Base-by-base conservation (phyloP, 164 flowering plant species). In the Malania oleifera region DNA sequence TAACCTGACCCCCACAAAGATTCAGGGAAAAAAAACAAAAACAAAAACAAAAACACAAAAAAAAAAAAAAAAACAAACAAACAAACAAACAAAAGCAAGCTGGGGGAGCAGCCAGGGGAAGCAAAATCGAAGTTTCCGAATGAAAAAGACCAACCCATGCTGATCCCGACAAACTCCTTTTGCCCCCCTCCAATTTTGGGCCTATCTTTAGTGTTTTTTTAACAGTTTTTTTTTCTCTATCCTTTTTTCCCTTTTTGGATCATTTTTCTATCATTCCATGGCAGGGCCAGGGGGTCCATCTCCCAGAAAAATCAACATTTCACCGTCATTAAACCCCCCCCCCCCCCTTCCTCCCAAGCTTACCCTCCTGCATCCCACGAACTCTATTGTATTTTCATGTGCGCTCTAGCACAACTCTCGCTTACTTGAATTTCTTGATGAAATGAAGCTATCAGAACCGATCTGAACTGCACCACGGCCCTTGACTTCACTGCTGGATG, bases 81-180 rank as follows among this genome's bases (percentile, higher is more conserved):
- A n/a, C n/a, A n/a, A n/a, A n/a, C n/a, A n/a, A n/a, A n/a, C n/a
- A n/a, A n/a, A n/a, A n/a, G n/a, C n/a, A n/a, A n/a, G 68, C 64
- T 49, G 46, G 37, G 59, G 65, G 60, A n/a, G 66, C 44, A 43
- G 51, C 15, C 39, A 31, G 54, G 68, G 73, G 54, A 27, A 54
- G 25, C 19, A 44, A 38, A 38, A 29, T 26, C 60, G 62, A 70
- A 65, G 56, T 46, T 58, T 70, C 70, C 70, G 39, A 1, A 57
- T 43, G 8, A 47, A 35, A 52, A 35, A 38, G 19, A 29, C 6
- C 51, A 51, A 54, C 9, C 58, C n/a, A 27, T 23, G 56, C 27
- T 55, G 52, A 64, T 29, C 58, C 65, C 58, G 56, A 47, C 26
- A 47, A 48, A 20, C 55, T 57, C 50, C 9, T 31, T 31, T 46